Conservation (phyloP, 768 basidiomycete species). For the Psilocybe cyanescens region DNA sequence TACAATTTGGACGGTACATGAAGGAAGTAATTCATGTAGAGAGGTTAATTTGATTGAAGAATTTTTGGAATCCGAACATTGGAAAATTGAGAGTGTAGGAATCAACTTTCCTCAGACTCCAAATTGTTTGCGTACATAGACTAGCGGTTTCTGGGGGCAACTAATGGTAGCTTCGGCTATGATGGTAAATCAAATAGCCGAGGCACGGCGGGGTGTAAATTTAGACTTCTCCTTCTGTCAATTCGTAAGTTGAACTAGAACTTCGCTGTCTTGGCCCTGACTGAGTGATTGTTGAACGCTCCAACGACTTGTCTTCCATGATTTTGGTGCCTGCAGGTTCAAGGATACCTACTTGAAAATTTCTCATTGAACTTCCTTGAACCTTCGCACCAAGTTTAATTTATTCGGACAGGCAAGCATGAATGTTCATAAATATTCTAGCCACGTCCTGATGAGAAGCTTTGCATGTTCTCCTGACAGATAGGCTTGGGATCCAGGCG, state of each 20-base stretch:
- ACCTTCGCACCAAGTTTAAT: neutral
- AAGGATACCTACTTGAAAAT: neutral
- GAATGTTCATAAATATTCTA: neutral
- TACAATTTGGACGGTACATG: neutral
- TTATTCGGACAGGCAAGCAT: constrained; percentile 3
- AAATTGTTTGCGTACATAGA: too few species aligned
- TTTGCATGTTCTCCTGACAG: constrained; percentile 13
- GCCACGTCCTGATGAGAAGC: constrained; percentile 7
- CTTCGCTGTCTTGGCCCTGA: constrained; percentile 2
- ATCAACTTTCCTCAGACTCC: too few species aligned
- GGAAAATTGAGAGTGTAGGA: neutral
- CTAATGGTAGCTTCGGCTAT: too few species aligned
- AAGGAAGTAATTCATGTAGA: neutral
- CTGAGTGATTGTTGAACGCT: constrained; percentile 5
- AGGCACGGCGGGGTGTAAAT: neutral
- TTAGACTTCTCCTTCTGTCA: constrained; percentile 3
- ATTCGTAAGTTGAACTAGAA: constrained; percentile 2
- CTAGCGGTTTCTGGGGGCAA: too few species aligned
- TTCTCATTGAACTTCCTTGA: neutral
- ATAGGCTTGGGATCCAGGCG: constrained; percentile 2
- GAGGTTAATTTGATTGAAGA: neutral
- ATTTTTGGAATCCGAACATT: neutral
- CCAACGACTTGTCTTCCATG: neutral
- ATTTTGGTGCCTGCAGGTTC: neutral
- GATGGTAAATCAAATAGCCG: too few species aligned